phyloP scores from a whole-genome alignment of 2,329 filamentous ascomycete genomes.

The Calonectria honghensis region DNA sequence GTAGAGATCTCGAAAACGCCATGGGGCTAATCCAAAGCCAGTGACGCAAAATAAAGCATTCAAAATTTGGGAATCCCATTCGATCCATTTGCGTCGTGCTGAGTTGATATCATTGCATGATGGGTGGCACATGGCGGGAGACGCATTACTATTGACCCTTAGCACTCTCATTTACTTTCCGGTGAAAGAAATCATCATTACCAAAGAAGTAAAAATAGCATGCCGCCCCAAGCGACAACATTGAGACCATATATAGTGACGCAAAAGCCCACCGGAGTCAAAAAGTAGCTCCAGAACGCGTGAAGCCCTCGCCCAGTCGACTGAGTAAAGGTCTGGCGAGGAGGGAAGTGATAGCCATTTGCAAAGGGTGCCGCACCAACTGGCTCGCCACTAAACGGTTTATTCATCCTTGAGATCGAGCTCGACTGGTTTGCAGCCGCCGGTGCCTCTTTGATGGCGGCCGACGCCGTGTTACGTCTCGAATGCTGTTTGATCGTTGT shows the following conservation, averaged over 20 bases:
- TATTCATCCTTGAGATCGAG: conserved; percentile 29
- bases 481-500: conserved; percentile 51
- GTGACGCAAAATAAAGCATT: conserved; percentile 92
- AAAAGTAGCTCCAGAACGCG: conserved; percentile 82
- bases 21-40: conserved; percentile 88
- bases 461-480: conserved; percentile 48
- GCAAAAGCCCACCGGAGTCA: conserved; percentile 84
- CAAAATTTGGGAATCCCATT: conserved; percentile 86
- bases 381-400: conserved; percentile 51
- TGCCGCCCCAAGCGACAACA: conserved; percentile 91
- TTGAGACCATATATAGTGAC: conserved; percentile 88
- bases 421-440: conserved; percentile 34
- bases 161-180: conserved; percentile 10
- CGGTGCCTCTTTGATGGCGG: conserved; percentile 45
- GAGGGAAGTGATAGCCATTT: conserved; percentile 81
- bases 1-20: conserved; percentile 88
- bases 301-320: conserved; percentile 74
- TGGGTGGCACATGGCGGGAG: conserved; percentile 83
- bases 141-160: conserved; percentile 49
- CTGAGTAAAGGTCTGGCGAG: conserved; percentile 75
- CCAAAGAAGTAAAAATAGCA: conserved; percentile 90
- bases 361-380: conserved; percentile 66
- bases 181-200: conserved; percentile 63
- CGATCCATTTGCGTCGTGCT: conserved; percentile 88
- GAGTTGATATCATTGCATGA: conserved; percentile 84